Evolutionary conservation across 108 stramenopile genomes (phyloP).

Genomic region (Skeletonema marinoi): DNA sequence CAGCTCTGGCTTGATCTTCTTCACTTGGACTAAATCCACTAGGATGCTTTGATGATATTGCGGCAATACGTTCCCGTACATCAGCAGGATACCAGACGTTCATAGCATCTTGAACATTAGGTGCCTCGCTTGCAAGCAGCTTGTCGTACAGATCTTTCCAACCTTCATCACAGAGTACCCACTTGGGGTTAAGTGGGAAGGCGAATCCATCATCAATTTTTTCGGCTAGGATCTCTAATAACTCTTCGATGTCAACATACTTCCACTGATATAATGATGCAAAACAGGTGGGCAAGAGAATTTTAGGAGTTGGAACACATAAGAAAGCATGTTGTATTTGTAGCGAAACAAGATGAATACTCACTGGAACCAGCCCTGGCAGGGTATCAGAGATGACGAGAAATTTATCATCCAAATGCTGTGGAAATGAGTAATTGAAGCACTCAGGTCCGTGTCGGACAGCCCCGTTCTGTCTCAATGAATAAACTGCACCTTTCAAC

Average conservation of each 20-base stretch:
- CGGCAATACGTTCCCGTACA: neutral
- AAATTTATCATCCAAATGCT: conserved; percentile 19
- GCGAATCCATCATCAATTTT: conserved; percentile 16
- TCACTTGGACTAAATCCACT: neutral
- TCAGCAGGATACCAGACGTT: neutral
- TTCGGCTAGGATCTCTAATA: neutral
- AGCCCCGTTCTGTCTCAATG: neutral
- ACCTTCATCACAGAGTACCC: conserved; percentile 27
- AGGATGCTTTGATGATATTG: neutral
- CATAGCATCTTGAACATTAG: neutral
- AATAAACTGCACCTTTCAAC: neutral
- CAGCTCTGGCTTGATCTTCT: neutral
- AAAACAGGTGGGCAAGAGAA: neutral
- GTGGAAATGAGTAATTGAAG: conserved; percentile 17
- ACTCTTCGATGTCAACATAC: conserved; percentile 8
- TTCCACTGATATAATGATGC: conserved; percentile 1
- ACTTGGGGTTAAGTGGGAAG: conserved; percentile 23
- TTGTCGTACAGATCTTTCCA: conserved; percentile 29
- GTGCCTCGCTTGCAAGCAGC: neutral
- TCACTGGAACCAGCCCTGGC: conserved; percentile 3
- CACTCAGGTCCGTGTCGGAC: conserved; percentile 28
- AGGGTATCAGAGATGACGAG: conserved; percentile 13
- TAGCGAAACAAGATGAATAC: neutral
- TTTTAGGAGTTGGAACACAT: neutral
- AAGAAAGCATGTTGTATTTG: neutral